Base-by-base conservation (phyloP, 176 grass and related monocot species). In the Olyra latifolia region DNA sequence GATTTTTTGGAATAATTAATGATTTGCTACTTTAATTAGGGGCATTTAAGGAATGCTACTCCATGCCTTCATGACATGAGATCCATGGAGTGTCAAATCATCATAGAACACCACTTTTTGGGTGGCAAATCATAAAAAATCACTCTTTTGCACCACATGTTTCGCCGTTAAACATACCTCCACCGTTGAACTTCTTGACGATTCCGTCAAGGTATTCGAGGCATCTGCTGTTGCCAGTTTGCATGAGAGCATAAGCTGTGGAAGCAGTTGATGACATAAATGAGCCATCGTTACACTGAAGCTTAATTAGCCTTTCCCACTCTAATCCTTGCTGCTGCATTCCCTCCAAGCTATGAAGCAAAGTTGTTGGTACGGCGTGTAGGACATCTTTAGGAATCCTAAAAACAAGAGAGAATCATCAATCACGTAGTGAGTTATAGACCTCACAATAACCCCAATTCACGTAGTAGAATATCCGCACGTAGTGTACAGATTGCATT, bases 301-400 rank as follows among this genome's bases (percentile, higher is more conserved):
- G 54, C 10, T 57, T 81, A 14, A 93, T 56, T 29, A 92, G 32
- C 59, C 32, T 82, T 11, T 84, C 30, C 91, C 87, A 89, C 27
- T 87, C 91, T 17, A 93, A 58, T 29, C 76, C 43, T 74, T 48
- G 76, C 47, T 48, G 76, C 47, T 55, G 65, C 23, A 89, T 32
- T 41, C 82, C 91, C 70, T 93, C 87, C 57, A 93, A 32, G 23
- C 65, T 89, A 24, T 74, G 60, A 10, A 93, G 53, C n/a, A 89
- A 22, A 23, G 84, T 72, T 53, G 91, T 89, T 20, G 78, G 78
- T 19, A 11, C 25, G 1, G 70, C 24, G 19, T 93, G 87, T 49
- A 93, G 17, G 30, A 72, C 32, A 16, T 87, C 80, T 29, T 56
- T 47, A 15, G 91, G 84, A 67, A 93, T 93, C 52, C 87, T 93